Base-by-base conservation (phyloP, 2,329 filamentous ascomycete genomes). In the Penicillium psychrosexuale region DNA sequence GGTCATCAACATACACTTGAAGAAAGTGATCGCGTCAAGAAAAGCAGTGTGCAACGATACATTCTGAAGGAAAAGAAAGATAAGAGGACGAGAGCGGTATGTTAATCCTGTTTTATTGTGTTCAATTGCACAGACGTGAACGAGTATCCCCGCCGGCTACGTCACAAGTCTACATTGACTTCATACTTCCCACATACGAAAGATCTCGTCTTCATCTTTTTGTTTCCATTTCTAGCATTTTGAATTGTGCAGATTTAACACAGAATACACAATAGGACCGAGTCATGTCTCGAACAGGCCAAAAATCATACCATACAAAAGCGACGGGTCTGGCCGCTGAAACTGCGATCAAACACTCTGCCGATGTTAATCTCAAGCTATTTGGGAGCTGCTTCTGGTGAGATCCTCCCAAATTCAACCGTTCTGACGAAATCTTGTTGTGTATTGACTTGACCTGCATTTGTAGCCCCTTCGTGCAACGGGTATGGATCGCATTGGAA, bases 401-500 rank as follows among this genome's bases (percentile, higher is more conserved):
- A 53, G 51, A 44, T 34, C n/a, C n/a, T 22, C 6, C 22, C 13
- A 8, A 27, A 8, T n/a, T 30, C 17, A 22, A 13, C 38, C 3
- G 12, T 37, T 22, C 42, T 54, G 39, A 27, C 12, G 47, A 33
- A 47, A 33, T 1, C 11, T 30, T 8, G 22, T 51, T 27, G 37
- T 49, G n/a, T 50, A 44, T 15, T 50, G 47, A 52, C 45, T 47
- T 34, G 13, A 49, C 15, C 51, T 47, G n/a, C 30, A 30, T 55
- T n/a, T 38, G n/a, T 47, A 89, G 88, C 67, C 90, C 90, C 27
- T 94, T 93, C 69, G 90, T 91, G 1, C 90, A 95, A 69, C 84
- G 90, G 17, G 88, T 94, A 27, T 96, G 91, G 91, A 94, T 96
- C 60, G 88, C 90, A 1, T 80, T 96, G 34, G 90, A 96, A 71